A percentile compares a stretch with the other conserved stretches of the same genome.
Conservation (phyloP, 2,329 filamentous ascomycete genomes). For the Myriangium duriaei region DNA sequence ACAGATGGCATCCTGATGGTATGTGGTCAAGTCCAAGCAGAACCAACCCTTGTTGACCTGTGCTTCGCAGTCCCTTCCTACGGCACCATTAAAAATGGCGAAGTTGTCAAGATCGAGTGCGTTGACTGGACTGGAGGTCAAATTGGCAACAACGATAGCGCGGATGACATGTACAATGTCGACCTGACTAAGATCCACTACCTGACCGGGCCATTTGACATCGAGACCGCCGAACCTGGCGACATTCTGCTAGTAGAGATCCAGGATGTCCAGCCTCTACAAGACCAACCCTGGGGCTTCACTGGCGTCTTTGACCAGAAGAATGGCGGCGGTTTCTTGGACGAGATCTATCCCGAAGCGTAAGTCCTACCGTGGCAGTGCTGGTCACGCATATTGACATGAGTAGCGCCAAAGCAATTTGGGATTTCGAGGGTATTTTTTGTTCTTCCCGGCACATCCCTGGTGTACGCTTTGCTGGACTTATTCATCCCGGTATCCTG, state of each 20-base stretch:
- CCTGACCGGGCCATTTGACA: conserved; percentile 76
- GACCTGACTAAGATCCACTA: conserved; percentile 80
- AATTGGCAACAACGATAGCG: conserved; percentile 76
- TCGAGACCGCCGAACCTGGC: conserved; percentile 72
- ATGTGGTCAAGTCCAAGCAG: conserved; percentile 19
- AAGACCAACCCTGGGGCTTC: conserved; percentile 82
- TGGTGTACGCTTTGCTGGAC: conserved; percentile 72
- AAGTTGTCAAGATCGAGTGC: conserved; percentile 89
- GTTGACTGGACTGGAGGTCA: conserved; percentile 66
- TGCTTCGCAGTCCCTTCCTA: conserved; percentile 53
- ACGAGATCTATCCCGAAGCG: conserved; percentile 76
- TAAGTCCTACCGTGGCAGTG: conserved; percentile 39
- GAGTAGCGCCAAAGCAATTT: conserved; percentile 57
- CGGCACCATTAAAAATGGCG: conserved; percentile 63
- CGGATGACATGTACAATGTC: conserved; percentile 76
- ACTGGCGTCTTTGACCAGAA: conserved; percentile 67
- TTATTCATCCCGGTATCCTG: conserved; percentile 86
- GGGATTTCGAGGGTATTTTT: conserved; percentile 67
- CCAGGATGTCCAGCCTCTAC: conserved; percentile 80
- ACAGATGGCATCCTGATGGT: conserved; percentile 90
- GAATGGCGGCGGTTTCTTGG: conserved; percentile 81
- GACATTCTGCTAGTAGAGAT: conserved; percentile 82
- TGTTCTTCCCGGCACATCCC: conserved; percentile 80
- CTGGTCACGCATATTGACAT: conserved; percentile 7
- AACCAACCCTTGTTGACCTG: conserved; percentile 5